Evolutionary conservation across 2,329 filamentous ascomycete genomes (phyloP), one percentile per base, ranked within the genome.

Genomic region (Aspergillus ibericus): DNA sequence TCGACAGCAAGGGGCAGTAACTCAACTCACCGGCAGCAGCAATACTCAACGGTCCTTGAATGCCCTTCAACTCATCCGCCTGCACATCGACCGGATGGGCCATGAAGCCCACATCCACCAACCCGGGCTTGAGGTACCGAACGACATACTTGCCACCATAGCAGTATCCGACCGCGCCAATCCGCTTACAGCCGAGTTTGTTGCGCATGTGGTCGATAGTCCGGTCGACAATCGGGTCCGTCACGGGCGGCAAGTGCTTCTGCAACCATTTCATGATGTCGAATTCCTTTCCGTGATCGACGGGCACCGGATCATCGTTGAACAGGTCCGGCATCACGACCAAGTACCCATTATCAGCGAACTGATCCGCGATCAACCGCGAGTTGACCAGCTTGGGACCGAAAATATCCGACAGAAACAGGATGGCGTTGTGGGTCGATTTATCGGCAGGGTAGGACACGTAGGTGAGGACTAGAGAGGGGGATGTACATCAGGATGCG

Each of bases 321-420:
- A 90, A 88, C 47, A 88, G 75, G 70, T 91, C 88, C 15, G 87
- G 82, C 63, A 91, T 82, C 20, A 89, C 75, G 53, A 82, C 82
- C 1, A 20, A 42, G 38, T 42, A 42, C 8, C 38, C 38, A 42
- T 42, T 42, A 0, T 16, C 38, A 16, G 38, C 38, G 18, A 42
- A 42, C 12, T 42, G 38, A 18, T 42, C 38, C 16, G 38, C 38
- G 12, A 42, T 42, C 38, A 42, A 6, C 16, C 16, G 38, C 9
- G 38, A 42, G 18, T 42, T 42, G 9, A 42, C n/a, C 9, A 42
- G 3, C 4, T 42, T 42, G 38, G 38, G 16, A 4, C 38, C 38
- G 38, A 42, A 42, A 10, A 42, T 42, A 18, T 42, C 38, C 9
- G 38, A 42, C 16, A 42, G 38, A 42, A 42, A 42, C 4, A 42